Percentiles rank a stretch among this genome's conserved stretches.
These are phyloP conservation scores for Stephanodiscus minutulus DNA, from an alignment of 108 stramenopile species.

Conservation along the genomic window DNA sequence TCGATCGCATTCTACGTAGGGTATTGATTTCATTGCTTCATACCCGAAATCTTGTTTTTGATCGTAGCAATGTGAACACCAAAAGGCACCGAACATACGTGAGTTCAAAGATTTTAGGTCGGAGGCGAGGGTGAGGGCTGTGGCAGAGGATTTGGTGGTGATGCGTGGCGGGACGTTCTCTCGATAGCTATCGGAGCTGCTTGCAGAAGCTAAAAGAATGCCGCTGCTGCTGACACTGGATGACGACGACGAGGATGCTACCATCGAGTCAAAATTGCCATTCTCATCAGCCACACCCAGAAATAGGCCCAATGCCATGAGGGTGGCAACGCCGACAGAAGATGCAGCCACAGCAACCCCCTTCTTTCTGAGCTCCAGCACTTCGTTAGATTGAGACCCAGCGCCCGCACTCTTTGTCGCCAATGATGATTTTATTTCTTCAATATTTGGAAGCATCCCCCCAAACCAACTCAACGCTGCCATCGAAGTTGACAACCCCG, in stretches of 20 bases:
- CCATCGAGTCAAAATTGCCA: constrained; percentile 8
- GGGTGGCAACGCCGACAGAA: constrained; percentile 46
- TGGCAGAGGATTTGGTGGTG: constrained; percentile 63
- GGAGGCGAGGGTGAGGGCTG: constrained; percentile 65
- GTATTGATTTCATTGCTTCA: constrained; percentile 77
- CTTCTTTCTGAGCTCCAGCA: constrained; percentile 24
- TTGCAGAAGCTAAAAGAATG: constrained; percentile 37
- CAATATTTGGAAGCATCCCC: constrained; percentile 53
- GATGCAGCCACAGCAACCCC: constrained; percentile 37
- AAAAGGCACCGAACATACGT: constrained; percentile 93
- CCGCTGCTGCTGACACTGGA: constrained; percentile 15
- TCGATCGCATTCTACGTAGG: constrained; percentile 88
- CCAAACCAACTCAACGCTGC: constrained; percentile 64
- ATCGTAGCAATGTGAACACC: constrained; percentile 95
- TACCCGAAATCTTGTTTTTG: constrained; percentile 86
- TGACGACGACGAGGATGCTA: constrained; percentile 2
- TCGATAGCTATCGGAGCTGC: constrained; percentile 18
- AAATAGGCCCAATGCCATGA: constrained; percentile 38
- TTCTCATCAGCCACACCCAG: constrained; percentile 28
- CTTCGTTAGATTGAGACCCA: background rate
- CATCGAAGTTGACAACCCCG: constrained; percentile 58
- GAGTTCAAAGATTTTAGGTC: constrained; percentile 71
- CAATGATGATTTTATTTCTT: background rate
- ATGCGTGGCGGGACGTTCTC: constrained; percentile 77
- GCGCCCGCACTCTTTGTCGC: background rate